Evolutionary conservation across 192 early-diverging fungal species (phyloP).

Genomic region (Coemansia sp.): DNA sequence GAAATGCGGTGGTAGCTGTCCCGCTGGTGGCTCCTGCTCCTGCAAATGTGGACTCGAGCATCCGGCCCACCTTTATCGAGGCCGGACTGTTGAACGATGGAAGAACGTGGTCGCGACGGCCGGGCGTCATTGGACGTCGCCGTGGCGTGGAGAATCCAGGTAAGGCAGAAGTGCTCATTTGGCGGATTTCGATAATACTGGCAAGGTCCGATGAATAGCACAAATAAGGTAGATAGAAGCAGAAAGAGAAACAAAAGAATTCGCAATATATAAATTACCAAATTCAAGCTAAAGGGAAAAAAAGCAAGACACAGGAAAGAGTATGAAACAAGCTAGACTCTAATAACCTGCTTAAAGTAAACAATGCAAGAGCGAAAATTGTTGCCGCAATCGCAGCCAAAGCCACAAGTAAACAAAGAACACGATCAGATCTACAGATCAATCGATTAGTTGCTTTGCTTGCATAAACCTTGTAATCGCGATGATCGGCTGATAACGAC

Average conservation of each 20-base stretch:
- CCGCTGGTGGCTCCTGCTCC: background rate
- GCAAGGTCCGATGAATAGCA: background rate
- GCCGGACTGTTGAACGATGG: conserved; percentile 50
- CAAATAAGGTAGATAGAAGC: background rate
- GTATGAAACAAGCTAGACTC: background rate
- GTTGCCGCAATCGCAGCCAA: no score
- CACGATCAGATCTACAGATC: background rate
- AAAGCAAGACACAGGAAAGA: background rate
- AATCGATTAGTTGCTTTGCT: background rate
- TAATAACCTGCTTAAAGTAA: background rate
- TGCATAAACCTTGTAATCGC: background rate
- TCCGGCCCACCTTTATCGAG: conserved; percentile 31
- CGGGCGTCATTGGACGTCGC: conserved; percentile 49
- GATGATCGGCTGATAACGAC: background rate
- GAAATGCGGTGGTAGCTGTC: background rate
- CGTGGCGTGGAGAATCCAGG: conserved; percentile 40
- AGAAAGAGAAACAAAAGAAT: background rate
- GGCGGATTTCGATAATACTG: background rate
- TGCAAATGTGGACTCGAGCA: conserved; percentile 35
- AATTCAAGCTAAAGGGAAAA: background rate
- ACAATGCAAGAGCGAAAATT: background rate
- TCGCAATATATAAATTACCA: background rate
- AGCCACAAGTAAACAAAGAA: background rate
- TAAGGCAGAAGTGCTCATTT: conserved; percentile 5
- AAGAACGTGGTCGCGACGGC: conserved; percentile 43